These are phyloP conservation scores for Gaertneriomyces sp. DNA, from an alignment of 192 early-diverging fungal species.

Conservation along the genomic window DNA sequence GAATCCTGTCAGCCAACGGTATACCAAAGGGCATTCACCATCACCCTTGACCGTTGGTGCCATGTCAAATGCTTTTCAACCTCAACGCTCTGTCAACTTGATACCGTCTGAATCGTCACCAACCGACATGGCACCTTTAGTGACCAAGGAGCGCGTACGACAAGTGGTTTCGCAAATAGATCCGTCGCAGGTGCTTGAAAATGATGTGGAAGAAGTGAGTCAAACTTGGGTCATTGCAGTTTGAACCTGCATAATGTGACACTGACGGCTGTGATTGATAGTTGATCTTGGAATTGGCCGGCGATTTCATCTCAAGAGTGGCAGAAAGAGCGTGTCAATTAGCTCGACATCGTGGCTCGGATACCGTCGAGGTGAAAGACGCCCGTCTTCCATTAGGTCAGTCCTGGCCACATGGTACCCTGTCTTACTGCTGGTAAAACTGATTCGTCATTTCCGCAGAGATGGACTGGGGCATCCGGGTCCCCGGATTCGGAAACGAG, in stretches of 20 bases:
- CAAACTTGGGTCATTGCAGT: background rate
- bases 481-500: conserved; percentile 33
- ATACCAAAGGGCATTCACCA: background rate
- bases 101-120: conserved; percentile 1
- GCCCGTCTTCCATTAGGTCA: conserved; percentile 35
- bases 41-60: background rate
- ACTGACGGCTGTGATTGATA: background rate
- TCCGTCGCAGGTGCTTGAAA: conserved; percentile 10
- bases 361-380: conserved; percentile 25
- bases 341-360: conserved; percentile 29
- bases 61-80: background rate
- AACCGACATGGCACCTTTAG: conserved; percentile 14
- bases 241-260: background rate
- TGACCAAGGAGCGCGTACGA: conserved; percentile 17
- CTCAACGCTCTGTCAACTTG: background rate
- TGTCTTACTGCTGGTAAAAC: background rate
- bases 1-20: background rate
- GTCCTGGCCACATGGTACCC: conserved; percentile 1
- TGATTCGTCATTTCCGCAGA: conserved; percentile 18
- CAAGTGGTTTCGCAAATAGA: conserved; percentile 21
- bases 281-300: conserved; percentile 36
- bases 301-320: conserved; percentile 28
- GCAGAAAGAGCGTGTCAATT: conserved; percentile 21
- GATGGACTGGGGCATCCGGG: conserved; percentile 31
- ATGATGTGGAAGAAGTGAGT: conserved; percentile 27